Evolutionary conservation across 2,329 filamentous ascomycete genomes (phyloP), one percentile per base, ranked within the genome.

Genomic region (Sporothrix curviconia): DNA sequence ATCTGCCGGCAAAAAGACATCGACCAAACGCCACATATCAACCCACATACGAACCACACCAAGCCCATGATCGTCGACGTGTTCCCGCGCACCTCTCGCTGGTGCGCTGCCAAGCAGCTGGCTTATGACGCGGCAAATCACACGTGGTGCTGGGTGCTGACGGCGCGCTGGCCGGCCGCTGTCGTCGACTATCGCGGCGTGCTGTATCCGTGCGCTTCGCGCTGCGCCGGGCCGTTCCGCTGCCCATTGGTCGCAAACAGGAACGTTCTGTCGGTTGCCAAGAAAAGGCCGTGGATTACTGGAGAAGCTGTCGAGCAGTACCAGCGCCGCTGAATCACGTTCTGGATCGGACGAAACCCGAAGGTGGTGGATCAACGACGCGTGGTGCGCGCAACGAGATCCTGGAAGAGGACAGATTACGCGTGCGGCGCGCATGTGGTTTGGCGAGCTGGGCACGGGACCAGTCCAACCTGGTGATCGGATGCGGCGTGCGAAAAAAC

Each of bases 281-380:
- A 77, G 24, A 72, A 70, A 56, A 81, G 82, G 63, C 79, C 80
- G 2, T 83, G 80, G 80, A 72, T 82, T 79, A 78, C 66, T 81
- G 61, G 78, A 83, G 55, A 65, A 77, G 61, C 67, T 82, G 0
- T 78, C 79, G 3, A 78, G 61, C 64, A 69, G 47, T 77, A 79
- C 63, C 67, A 76, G 70, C 74, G 0, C 75, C 78, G 0, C 63
- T 82, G 7, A n/a, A 76, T 83, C 49, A 82, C 80, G 0, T 76
- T 80, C 62, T 82, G 79, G 80, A 78, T 81, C 47, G 76, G 77
- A n/a, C 68, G 73, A 25, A 75, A 74, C 56, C 73, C 74, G 3
- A 76, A 73, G 1, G 68, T 77, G 14, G n/a, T 77, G 74, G 67
- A 71, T 82, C 58, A 76, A 77, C 57, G 76, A 78, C 36, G 74